Evolutionary conservation across 2,329 filamentous ascomycete species (phyloP).

Genomic region (Allantophomopsis cytisporea): DNA sequence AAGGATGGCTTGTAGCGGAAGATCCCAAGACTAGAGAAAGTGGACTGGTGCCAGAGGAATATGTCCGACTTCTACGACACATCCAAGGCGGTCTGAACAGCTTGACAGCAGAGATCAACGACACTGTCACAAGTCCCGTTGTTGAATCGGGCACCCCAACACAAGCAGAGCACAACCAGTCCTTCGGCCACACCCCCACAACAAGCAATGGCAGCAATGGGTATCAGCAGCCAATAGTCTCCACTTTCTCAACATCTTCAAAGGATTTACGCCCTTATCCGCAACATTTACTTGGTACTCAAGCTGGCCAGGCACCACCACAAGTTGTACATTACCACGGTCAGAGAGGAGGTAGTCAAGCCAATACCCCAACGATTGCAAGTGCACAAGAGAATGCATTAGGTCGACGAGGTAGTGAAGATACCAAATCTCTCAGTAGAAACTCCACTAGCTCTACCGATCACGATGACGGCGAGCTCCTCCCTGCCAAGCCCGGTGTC

Average conservation of each 20-base stretch:
- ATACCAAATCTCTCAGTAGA: conserved; percentile 5
- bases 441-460: not conserved
- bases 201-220: conserved; percentile 35
- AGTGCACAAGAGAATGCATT: conserved; percentile 12
- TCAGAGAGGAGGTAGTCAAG: conserved; percentile 52
- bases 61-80: conserved; percentile 81
- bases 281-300: conserved; percentile 47
- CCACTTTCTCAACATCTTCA: conserved; percentile 57
- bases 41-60: conserved; percentile 90
- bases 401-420: conserved; percentile 13
- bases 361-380: conserved; percentile 44
- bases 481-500: not conserved
- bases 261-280: conserved; percentile 57
- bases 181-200: conserved; percentile 31
- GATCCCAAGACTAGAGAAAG: conserved; percentile 91
- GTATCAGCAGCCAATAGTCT: conserved; percentile 56
- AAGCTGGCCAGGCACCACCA: conserved; percentile 47
- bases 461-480: not conserved
- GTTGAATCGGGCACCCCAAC: conserved; percentile 47
- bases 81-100: conserved; percentile 83
- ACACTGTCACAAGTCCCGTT: conserved; percentile 30
- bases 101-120: conserved; percentile 45
- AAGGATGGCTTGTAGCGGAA: conserved; percentile 95
- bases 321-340: conserved; percentile 57
- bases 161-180: conserved; percentile 38